Evolutionary conservation across 2,329 filamentous ascomycete genomes (phyloP).

Genomic region (Beauveria pseudobassiana): DNA sequence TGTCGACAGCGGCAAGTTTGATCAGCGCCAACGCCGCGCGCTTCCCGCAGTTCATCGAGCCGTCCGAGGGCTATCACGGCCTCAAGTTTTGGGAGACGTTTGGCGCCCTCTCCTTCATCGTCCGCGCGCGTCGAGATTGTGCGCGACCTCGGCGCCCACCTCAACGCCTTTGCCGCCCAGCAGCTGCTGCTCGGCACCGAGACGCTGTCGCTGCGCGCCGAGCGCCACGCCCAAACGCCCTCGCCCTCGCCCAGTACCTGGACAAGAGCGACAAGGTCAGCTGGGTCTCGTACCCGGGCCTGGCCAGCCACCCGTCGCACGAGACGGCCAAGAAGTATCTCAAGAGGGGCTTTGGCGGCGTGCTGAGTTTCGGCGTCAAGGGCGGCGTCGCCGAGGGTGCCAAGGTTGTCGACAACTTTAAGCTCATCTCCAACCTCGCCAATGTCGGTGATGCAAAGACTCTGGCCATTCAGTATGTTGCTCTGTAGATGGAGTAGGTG

Average conservation of each 20-base stretch:
- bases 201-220: constrained; percentile 78
- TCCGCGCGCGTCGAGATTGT: constrained; percentile 85
- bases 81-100: constrained; percentile 94
- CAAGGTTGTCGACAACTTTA: constrained; percentile 88
- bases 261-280: constrained; percentile 74
- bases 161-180: constrained; percentile 90
- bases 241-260: constrained; percentile 74
- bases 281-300: constrained; percentile 92
- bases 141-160: constrained; percentile 71
- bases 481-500: neutral
- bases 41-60: constrained; percentile 91
- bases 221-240: constrained; percentile 82
- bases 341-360: constrained; percentile 75
- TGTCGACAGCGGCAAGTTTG: constrained; percentile 83
- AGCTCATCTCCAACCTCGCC: constrained; percentile 89
- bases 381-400: constrained; percentile 76
- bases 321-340: constrained; percentile 81
- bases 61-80: constrained; percentile 82
- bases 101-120: constrained; percentile 71
- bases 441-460: constrained; percentile 97
- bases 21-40: constrained; percentile 73
- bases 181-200: constrained; percentile 84
- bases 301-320: constrained; percentile 75
- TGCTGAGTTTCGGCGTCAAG: constrained; percentile 89
- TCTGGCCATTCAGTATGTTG: constrained; percentile 66